Evolutionary conservation across 768 basidiomycete species (phyloP).

Genomic region (Pleurotus platypus): DNA sequence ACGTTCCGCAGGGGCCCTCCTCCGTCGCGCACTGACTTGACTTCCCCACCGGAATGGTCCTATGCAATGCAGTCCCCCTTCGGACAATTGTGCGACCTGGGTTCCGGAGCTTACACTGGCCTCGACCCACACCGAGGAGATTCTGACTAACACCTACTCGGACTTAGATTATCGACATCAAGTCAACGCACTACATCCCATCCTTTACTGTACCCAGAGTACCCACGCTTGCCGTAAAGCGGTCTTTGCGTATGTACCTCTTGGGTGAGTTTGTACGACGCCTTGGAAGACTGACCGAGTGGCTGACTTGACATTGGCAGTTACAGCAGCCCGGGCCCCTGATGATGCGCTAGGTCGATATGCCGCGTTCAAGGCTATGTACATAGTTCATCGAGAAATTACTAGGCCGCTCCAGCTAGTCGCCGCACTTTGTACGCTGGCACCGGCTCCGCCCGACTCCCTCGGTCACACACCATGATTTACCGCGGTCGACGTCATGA

Average conservation of each 20-base stretch:
- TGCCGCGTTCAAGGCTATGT: background rate
- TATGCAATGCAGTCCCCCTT: background rate
- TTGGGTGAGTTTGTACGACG: background rate
- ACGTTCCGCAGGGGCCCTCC: background rate
- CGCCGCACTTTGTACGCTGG: background rate
- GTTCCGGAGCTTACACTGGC: background rate
- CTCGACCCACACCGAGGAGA: conserved; percentile 7
- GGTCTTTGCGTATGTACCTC: background rate
- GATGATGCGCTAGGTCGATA: no score
- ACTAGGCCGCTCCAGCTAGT: background rate
- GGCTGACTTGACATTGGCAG: background rate
- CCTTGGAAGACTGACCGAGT: background rate
- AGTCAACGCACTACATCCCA: background rate
- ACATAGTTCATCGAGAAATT: background rate
- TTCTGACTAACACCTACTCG: background rate
- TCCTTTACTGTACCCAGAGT: background rate
- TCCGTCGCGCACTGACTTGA: background rate
- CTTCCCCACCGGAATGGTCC: background rate
- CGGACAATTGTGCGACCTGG: background rate
- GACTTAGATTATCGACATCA: conserved; percentile 1
- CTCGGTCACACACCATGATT: background rate
- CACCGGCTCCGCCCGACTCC: conserved; percentile 7
- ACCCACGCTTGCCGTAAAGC: background rate
- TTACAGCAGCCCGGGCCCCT: no score
- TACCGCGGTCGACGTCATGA: conserved; percentile 8